Conservation (phyloP, 768 basidiomycete species). For the Suillus paluster region DNA sequence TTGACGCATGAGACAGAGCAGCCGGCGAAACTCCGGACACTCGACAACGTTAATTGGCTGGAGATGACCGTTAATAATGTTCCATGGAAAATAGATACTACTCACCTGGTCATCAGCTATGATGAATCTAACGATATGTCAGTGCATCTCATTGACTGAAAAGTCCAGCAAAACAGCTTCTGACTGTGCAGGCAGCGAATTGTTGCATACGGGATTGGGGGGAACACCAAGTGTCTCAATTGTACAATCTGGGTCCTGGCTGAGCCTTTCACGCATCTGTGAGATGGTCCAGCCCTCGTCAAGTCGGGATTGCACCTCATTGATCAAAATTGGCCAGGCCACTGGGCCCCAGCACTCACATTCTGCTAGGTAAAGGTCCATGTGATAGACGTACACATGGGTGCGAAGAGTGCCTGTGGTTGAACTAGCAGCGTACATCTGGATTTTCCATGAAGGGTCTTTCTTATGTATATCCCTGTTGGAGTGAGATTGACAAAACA, state of each 20-base stretch:
- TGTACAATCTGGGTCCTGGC: no score
- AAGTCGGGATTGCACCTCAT: background rate
- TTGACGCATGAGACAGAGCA: constrained; percentile 24
- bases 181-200: no score
- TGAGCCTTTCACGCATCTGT: background rate
- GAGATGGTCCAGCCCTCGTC: background rate
- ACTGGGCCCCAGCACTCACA: background rate
- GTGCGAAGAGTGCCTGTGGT: no score
- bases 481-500: no score
- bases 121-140: background rate
- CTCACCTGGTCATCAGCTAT: constrained; percentile 5
- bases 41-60: constrained; percentile 35
- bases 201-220: no score
- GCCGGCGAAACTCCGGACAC: constrained; percentile 24
- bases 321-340: background rate
- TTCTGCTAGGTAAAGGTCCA: background rate
- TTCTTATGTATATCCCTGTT: no score
- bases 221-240: no score
- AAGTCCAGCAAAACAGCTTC: background rate
- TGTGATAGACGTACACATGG: background rate
- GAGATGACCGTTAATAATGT: background rate
- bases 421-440: no score
- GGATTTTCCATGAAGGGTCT: no score
- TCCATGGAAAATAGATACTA: background rate
- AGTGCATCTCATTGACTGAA: background rate